Conservation (phyloP, 306 rosid species). For the Sechiopsis laciniata region DNA sequence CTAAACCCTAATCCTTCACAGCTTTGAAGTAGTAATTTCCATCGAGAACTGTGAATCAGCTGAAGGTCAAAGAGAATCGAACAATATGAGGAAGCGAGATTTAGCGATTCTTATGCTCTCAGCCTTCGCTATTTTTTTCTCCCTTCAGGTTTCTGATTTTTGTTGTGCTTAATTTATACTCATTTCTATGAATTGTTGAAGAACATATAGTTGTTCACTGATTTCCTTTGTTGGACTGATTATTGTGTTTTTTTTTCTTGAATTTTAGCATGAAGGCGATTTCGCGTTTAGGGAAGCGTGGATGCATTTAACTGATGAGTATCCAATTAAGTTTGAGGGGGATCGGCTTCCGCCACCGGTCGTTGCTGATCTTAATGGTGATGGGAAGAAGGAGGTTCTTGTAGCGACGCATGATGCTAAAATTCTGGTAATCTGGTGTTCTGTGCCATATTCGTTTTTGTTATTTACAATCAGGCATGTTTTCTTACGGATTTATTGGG, state of each 20-base stretch:
- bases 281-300: conserved; percentile 89
- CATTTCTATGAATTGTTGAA: not conserved
- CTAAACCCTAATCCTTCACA: not conserved
- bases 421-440: conserved; percentile 56
- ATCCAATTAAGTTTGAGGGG: conserved; percentile 84
- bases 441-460: not conserved
- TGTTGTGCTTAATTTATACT: conserved; percentile 1
- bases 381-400: conserved; percentile 87
- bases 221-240: not conserved
- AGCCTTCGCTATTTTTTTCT: conserved; percentile 93
- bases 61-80: conserved; percentile 1
- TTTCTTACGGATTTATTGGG: not conserved
- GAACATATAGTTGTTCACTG: not conserved
- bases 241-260: not conserved
- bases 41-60: conserved; percentile 6
- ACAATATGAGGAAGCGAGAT: conserved; percentile 93
- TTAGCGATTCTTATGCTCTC: conserved; percentile 95
- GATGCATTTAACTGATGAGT: conserved; percentile 89
- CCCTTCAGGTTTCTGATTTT: conserved; percentile 60
- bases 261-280: conserved; percentile 81
- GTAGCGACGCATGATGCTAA: conserved; percentile 92
- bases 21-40: not conserved
- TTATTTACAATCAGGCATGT: not conserved
- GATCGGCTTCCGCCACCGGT: conserved; percentile 94
- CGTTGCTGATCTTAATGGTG: conserved; percentile 90